Conservation (phyloP, 176 grass and related monocot genomes). For the Saccharum officinarum region DNA sequence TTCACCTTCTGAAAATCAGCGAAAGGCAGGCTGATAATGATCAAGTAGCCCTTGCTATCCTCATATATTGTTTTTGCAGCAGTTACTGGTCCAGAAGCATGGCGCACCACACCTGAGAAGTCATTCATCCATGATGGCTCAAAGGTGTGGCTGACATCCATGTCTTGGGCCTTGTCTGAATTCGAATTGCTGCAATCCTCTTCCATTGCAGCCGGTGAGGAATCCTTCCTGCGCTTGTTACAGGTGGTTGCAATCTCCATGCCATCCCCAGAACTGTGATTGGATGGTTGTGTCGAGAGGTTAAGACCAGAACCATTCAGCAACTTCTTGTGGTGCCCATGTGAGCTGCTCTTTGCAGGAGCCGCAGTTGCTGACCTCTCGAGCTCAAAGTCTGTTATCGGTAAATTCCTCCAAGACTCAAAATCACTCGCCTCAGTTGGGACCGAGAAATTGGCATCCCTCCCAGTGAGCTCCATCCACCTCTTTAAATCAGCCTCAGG, state of each 20-base stretch:
- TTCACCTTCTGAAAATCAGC: slow-evolving; percentile 83
- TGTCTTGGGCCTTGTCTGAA: slow-evolving; percentile 70
- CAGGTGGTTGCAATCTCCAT: slow-evolving; percentile 47
- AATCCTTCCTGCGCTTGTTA: slow-evolving; percentile 77
- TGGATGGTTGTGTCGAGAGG: slow-evolving; percentile 64
- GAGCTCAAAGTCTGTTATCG: slow-evolving; percentile 72
- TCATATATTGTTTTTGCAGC: slow-evolving; percentile 94
- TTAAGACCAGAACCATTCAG: slow-evolving; percentile 75
- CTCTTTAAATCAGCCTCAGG: slow-evolving; percentile 72
- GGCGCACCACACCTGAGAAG: slow-evolving; percentile 83
- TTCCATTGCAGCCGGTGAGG: slow-evolving; percentile 61
- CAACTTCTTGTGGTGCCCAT: slow-evolving; percentile 61
- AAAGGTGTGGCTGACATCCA: slow-evolving; percentile 42
- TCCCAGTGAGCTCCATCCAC: slow-evolving; percentile 85
- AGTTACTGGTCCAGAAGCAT: slow-evolving; percentile 79
- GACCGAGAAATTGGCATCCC: slow-evolving; percentile 70
- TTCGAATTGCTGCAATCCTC: slow-evolving; percentile 78
- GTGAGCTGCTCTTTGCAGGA: slow-evolving; percentile 43
- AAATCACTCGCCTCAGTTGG: slow-evolving; percentile 71
- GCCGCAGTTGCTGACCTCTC: slow-evolving; percentile 51
- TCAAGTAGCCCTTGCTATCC: slow-evolving; percentile 86
- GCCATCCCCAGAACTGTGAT: slow-evolving; percentile 51
- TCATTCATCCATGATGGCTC: slow-evolving; percentile 78
- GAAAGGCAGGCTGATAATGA: slow-evolving; percentile 87
- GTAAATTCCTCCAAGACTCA: slow-evolving; percentile 89